Conservation (phyloP, 2,329 filamentous ascomycete genomes). For the Nothopassalora personata region DNA sequence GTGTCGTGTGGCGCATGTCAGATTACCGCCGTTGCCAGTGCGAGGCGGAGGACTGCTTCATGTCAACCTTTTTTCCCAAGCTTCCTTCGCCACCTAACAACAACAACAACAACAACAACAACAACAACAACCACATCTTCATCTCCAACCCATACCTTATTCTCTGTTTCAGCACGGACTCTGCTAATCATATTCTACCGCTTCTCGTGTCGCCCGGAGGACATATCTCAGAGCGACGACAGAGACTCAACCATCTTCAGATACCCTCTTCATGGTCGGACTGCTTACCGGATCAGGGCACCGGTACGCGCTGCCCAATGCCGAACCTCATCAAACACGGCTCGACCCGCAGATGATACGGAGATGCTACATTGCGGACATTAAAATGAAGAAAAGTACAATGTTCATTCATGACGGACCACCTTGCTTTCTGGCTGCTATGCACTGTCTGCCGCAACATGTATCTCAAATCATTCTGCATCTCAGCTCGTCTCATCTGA, state of each 20-base stretch:
- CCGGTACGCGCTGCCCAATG: not conserved
- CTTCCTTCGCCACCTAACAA: not conserved
- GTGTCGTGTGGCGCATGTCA: not conserved
- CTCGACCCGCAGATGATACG: not conserved
- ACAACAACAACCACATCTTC: not conserved
- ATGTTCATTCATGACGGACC: not conserved
- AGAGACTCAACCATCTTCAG: too few relatives aligned
- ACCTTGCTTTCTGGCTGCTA: not conserved
- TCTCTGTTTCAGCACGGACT: not conserved
- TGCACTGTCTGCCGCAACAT: not conserved
- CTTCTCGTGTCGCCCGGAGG: not conserved
- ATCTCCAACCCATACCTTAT: not conserved
- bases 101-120: not conserved
- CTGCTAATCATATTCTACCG: not conserved
- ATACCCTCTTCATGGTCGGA: too few relatives aligned
- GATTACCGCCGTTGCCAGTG: not conserved
- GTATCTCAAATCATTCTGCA: not conserved
- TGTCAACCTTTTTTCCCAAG: not conserved
- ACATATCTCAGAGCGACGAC: not conserved
- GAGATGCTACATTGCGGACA: not conserved
- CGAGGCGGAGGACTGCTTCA: not conserved
- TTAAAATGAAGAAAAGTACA: not conserved
- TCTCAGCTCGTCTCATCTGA: not conserved
- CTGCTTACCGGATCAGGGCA: not conserved
- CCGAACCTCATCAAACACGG: not conserved